These are phyloP conservation scores for Eimeria zaria DNA, from an alignment of 169 alveolate species.

Conservation along the genomic window DNA sequence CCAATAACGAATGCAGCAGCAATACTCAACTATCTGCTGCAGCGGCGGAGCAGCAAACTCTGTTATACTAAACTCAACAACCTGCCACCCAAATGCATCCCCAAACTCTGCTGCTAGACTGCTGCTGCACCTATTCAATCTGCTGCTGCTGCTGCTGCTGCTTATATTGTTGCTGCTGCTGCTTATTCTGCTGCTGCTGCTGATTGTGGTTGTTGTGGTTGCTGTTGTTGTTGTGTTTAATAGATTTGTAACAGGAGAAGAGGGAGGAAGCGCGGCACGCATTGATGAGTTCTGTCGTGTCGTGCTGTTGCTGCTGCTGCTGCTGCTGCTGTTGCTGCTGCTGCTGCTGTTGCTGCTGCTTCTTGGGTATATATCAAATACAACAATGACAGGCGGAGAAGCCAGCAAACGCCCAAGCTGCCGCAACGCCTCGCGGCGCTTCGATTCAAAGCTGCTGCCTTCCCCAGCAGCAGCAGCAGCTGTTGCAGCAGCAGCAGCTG, in stretches of 20 bases:
- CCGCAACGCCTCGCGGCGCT: conserved; percentile 56
- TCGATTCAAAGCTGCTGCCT: conserved; percentile 41
- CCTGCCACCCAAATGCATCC: conserved; percentile 64
- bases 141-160: conserved; percentile 3
- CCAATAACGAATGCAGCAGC: conserved; percentile 70
- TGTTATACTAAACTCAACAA: conserved; percentile 8
- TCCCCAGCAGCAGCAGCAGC: conserved; percentile 11
- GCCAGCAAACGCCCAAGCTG: conserved; percentile 51
- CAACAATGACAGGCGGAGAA: conserved; percentile 43
- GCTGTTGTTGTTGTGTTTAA: no score
- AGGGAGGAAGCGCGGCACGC: background rate
- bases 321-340: conserved; percentile 31
- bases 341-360: conserved; percentile 3
- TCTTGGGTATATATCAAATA: conserved; percentile 35
- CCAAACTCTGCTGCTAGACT: conserved; percentile 48
- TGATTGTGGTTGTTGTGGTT: no score
- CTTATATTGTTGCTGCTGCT: background rate
- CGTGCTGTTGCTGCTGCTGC: conserved; percentile 44
- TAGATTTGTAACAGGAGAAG: background rate
- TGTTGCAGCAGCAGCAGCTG: background rate
- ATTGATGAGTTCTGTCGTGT: background rate
- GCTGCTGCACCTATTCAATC: conserved; percentile 19
- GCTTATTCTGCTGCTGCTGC: no score
- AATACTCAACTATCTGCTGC: conserved; percentile 57
- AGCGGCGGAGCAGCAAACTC: conserved; percentile 72